Conservation (phyloP, 2,329 filamentous ascomycete species). For the Calonectria pseudoreteaudii region DNA sequence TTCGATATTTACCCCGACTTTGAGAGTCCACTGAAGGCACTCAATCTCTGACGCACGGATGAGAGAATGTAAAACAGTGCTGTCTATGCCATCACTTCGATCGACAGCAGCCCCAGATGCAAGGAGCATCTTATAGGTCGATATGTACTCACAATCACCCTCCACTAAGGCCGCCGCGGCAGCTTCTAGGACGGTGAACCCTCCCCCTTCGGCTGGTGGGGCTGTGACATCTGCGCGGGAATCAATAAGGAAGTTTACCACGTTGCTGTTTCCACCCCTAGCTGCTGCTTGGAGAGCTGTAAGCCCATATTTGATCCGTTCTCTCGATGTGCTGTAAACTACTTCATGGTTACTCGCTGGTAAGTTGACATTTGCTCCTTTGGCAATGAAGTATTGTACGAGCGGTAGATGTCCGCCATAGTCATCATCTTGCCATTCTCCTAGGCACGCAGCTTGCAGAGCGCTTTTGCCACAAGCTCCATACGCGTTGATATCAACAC, state of each 20-base stretch:
- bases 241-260: not conserved
- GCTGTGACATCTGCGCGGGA: not conserved
- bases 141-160: too few species aligned
- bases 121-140: not conserved
- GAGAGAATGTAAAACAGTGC: not conserved
- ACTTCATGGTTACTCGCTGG: not conserved
- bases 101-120: not conserved
- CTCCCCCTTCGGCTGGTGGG: not conserved
- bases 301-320: not conserved
- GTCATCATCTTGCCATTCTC: too few species aligned
- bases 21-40: not conserved
- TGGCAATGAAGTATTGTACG: not conserved
- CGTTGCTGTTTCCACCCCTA: not conserved
- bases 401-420: not conserved
- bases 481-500: slow-evolving; percentile 8
- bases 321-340: not conserved
- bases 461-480: not conserved
- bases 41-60: accelerated
- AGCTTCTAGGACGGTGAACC: not conserved
- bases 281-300: not conserved
- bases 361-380: not conserved
- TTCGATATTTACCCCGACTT: not conserved
- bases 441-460: not conserved
- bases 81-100: not conserved
- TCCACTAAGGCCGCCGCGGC: too few species aligned